Conservation (phyloP, 345 rosid genomes). For the Cardamine chenopodiifolia region DNA sequence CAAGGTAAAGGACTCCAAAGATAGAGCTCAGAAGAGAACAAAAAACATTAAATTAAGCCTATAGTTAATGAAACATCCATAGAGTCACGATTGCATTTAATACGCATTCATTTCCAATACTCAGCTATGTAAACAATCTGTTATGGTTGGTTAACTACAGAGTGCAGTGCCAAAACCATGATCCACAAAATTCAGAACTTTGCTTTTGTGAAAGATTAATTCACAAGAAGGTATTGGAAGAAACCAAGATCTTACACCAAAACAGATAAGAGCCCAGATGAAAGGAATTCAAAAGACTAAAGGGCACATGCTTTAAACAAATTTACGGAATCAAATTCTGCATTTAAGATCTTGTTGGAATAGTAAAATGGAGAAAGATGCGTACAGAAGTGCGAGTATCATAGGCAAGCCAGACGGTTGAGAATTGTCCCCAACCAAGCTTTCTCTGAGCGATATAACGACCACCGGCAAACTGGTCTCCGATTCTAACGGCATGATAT, state of each 20-base stretch:
- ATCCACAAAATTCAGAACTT: slow-evolving; percentile 9
- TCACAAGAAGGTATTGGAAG: slow-evolving; percentile 3
- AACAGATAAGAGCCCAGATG: slow-evolving; percentile 18
- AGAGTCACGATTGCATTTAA: slow-evolving; percentile 5
- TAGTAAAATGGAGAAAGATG: slow-evolving; percentile 5
- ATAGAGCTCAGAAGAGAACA: neutral
- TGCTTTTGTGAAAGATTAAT: slow-evolving; percentile 7
- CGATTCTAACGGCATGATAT: slow-evolving; percentile 93
- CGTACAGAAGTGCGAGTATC: slow-evolving; percentile 79
- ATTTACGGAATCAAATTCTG: neutral
- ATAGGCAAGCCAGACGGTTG: slow-evolving; percentile 99
- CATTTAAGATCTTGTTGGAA: slow-evolving; percentile 18
- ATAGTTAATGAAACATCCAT: neutral
- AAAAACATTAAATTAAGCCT: neutral
- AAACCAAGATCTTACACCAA: slow-evolving; percentile 18
- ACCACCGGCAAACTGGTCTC: slow-evolving; percentile 80
- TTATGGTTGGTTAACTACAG: slow-evolving; percentile 18
- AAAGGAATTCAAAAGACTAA: slow-evolving; percentile 3
- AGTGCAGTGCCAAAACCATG: neutral
- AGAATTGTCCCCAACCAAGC: slow-evolving; percentile 99
- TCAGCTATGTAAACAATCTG: neutral
- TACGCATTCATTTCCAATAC: neutral
- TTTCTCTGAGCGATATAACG: slow-evolving; percentile 93
- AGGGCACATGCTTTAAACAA: neutral
- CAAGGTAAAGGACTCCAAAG: neutral